These are phyloP conservation scores for Ceriops decandra DNA, from an alignment of 345 rosid species.

Conservation along the genomic window DNA sequence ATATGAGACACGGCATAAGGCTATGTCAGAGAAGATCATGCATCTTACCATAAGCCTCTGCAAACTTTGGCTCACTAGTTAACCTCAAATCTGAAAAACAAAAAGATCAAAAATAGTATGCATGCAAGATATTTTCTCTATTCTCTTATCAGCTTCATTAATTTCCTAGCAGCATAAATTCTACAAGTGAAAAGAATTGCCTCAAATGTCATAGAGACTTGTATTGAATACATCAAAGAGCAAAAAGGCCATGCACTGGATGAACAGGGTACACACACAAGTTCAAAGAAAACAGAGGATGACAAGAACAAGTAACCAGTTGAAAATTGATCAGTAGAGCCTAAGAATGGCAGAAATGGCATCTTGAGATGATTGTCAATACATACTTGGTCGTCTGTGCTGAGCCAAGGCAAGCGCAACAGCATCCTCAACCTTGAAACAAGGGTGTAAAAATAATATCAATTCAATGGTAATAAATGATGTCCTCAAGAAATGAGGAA, in stretches of 20 bases:
- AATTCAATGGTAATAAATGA: not conserved
- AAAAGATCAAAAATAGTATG: not conserved
- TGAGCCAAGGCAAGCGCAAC: constrained; percentile 65
- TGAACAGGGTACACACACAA: not conserved
- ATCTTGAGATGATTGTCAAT: constrained; percentile 51
- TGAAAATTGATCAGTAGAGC: not conserved
- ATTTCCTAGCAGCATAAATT: not conserved
- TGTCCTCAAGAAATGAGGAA: not conserved
- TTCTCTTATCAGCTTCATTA: not conserved
- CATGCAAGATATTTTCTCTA: not conserved
- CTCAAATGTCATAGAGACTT: not conserved
- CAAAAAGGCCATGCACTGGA: not conserved
- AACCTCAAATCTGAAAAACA: constrained; percentile 56
- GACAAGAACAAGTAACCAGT: not conserved
- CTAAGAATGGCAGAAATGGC: constrained; percentile 8
- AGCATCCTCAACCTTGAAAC: constrained; percentile 83
- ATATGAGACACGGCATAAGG: not conserved
- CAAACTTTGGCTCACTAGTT: constrained; percentile 54
- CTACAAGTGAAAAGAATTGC: not conserved
- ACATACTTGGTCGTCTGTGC: constrained; percentile 52
- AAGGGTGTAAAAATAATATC: constrained; percentile 5
- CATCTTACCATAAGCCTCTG: constrained; percentile 74
- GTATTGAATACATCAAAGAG: no score
- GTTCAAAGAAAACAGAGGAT: not conserved
- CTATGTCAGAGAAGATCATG: constrained; percentile 5